Base-by-base conservation (phyloP, 1,139 yeast species). In the Kluyveromyces sp. region DNA sequence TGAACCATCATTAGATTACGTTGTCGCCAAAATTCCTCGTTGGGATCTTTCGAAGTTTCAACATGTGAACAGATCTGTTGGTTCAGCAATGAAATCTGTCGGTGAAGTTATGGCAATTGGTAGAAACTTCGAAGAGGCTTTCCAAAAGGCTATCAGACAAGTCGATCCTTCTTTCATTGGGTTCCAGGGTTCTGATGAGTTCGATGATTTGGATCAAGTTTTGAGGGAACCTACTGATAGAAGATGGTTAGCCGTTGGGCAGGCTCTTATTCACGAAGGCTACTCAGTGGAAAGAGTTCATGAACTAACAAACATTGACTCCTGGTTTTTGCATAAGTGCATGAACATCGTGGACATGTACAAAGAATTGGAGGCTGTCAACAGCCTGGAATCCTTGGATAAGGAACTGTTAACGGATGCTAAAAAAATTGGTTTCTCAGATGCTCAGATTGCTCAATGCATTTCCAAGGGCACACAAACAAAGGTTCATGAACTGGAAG, bases 21-120 rank as follows among this genome's bases (percentile, higher is more conserved):
- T 88, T 74, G 98, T 92, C 46, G 87, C 95, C 57, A 92, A 92
- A 75, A 88, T 92, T 59, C 98, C 98, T 58, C 81, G 96, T 70
- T 92, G 98, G 98, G 98, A 92, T 73, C 74, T 92, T 66, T 71
- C 92, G 52, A 92, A 92, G 73, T 92, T 92, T 74, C 94, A 86
- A 66, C 94, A 87, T 62, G 97, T 89, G 49, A 83, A 86, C 65
- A 80, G 95, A 65, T 88, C 83, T 56, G 83, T 89, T 63, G 95
- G 96, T 38, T 86, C 96, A 25, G 81, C 96, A 41, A 92, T 92
- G 98, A 92, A 92, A 69, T 89, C 97, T 39, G 98, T 92, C 47
- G 98, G 98, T 67, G 98, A 92, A 69, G 98, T 92, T 49, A 92
- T 92, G 98, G 94, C 96, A 45, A 92, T 92, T 63, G 98, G 98